phyloP scores from a whole-genome alignment of 78 protist genomes.

The Guillardia theta region DNA sequence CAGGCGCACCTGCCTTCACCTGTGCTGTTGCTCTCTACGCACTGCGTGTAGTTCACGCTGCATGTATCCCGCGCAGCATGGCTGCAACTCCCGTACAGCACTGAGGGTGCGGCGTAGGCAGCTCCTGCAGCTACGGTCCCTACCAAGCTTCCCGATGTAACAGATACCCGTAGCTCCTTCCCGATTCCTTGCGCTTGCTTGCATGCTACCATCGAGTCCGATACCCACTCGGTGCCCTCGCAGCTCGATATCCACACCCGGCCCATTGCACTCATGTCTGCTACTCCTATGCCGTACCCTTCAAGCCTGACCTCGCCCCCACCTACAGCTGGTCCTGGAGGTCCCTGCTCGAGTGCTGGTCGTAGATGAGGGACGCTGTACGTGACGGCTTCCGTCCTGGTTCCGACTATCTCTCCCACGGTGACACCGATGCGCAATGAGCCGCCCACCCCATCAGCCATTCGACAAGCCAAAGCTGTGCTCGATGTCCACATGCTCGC shows the following conservation, averaged over 20 bases:
- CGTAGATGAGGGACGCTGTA: background rate
- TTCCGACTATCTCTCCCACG: background rate
- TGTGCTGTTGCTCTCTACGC: too few relatives aligned
- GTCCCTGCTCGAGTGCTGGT: background rate
- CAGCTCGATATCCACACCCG: background rate
- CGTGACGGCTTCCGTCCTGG: background rate
- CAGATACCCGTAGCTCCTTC: background rate
- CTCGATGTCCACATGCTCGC: background rate
- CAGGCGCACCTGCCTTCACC: too few relatives aligned
- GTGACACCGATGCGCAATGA: background rate
- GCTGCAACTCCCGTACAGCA: too few relatives aligned
- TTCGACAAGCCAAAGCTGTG: background rate
- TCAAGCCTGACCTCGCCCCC: background rate
- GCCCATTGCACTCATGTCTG: background rate
- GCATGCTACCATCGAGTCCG: background rate
- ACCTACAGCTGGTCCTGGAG: background rate
- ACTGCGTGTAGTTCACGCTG: too few relatives aligned
- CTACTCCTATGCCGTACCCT: background rate
- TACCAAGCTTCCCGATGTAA: background rate
- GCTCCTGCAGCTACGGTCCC: background rate
- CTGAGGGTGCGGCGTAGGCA: background rate
- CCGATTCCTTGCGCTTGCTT: background rate
- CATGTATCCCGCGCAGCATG: too few relatives aligned
- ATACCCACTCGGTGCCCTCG: background rate
- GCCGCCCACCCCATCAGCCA: background rate